Base-by-base conservation (phyloP, 1,284 basidiomycete genomes). In the Fomitiporia mediterranea region DNA sequence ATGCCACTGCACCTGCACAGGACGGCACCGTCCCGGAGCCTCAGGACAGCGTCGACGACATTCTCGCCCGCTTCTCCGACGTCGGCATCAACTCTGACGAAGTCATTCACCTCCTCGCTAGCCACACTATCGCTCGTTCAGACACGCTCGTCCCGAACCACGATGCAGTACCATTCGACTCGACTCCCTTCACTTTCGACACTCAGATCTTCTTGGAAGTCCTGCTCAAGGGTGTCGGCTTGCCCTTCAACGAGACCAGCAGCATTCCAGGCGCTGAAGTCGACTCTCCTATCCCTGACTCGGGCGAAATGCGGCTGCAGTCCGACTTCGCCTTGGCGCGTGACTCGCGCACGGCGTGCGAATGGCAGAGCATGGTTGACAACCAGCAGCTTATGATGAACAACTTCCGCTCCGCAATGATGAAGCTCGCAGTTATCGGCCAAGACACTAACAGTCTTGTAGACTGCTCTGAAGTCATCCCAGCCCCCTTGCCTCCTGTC, bases 361-460 rank as follows among this genome's bases (percentile, higher is more conserved):
- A 56, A 21, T 64, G 63, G 63, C 63, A 64, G 42, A 58, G 61
- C 46, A 58, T 63, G 48, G 55, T 61, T 21, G 49, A 55, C 40
- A 51, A 59, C 53, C 53, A 59, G 42, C 15, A 50, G 15, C 53
- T 52, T 17, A 59, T 59, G 57, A 35, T 17, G 13, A n/a, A 21
- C 21, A 55, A 55, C 32, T 59, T 59, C 57, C 23, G 13, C 7
- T 42, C 61, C 19, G 68, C 67, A 19, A 67, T 70, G 65, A 56
- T 60, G 48, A 70, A 70, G 65, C 65, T 73, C 49, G 50, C 67
- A 8, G 54, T 67, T 49, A 61, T 70, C 61, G 70, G 70, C 23
- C 66, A 69, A 51, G 57, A 67, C 63, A 15, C 28, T 8, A 52
- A 23, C n/a, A 46, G 54, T 5, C 59, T 62, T 32, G 44, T 61